Percentiles rank a stretch among this genome's conserved stretches.
Conservation (phyloP, 2,329 filamentous ascomycete genomes). For the Xylariales sp. region DNA sequence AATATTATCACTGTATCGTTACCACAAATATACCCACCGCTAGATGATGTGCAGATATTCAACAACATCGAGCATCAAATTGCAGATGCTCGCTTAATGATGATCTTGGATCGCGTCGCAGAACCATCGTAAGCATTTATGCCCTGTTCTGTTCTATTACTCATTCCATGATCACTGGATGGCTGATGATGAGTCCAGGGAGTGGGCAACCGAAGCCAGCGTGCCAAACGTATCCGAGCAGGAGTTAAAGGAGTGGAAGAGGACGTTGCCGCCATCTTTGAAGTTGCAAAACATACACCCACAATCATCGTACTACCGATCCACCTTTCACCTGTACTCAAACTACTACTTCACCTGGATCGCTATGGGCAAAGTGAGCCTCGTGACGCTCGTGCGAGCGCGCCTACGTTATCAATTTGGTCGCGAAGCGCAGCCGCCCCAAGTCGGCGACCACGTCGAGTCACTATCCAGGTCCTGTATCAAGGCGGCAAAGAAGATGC, state of each 20-base stretch:
- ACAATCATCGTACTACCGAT: constrained; percentile 21
- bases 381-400: constrained; percentile 25
- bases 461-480: constrained; percentile 20
- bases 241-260: constrained; percentile 26
- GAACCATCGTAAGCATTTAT: constrained; percentile 17
- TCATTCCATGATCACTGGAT: too few relatives aligned
- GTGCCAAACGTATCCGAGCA: constrained; percentile 9
- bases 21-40: constrained; percentile 8
- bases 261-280: constrained; percentile 19
- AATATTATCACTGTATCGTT: constrained; percentile 17
- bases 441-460: constrained; percentile 10
- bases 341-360: constrained; percentile 33
- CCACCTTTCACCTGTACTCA: constrained; percentile 28
- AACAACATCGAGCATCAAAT: constrained; percentile 28
- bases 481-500: constrained; percentile 25
- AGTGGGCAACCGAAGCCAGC: background rate
- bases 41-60: constrained; percentile 21
- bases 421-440: constrained; percentile 1
- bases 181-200: too few relatives aligned
- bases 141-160: background rate
- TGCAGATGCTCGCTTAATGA: constrained; percentile 22
- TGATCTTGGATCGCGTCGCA: constrained; percentile 23
- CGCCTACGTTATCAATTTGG: constrained; percentile 15
- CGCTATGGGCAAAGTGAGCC: constrained; percentile 27
- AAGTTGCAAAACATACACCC: constrained; percentile 22